A percentile compares a stretch with the other conserved stretches of the same genome.
These are phyloP conservation scores for Pseudozyma sp. DNA, from an alignment of 1,284 basidiomycete genomes.

Conservation along the genomic window DNA sequence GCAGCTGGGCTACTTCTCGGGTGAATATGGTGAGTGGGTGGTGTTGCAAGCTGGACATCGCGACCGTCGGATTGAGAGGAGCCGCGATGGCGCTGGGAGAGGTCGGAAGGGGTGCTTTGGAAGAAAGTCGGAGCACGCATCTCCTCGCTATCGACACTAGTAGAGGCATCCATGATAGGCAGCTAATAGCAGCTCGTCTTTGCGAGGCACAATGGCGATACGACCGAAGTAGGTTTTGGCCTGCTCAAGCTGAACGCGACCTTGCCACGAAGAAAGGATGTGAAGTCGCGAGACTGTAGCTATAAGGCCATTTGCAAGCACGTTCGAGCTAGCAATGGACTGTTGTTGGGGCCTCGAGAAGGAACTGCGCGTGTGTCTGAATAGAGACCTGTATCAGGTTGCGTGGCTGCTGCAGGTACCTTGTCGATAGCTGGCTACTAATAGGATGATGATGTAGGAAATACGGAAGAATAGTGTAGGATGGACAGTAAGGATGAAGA, in stretches of 20 bases:
- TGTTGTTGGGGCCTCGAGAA: no score
- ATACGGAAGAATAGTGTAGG: no score
- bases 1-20: slow-evolving; percentile 45
- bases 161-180: slow-evolving; percentile 19
- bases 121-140: slow-evolving; percentile 19
- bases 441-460: no score
- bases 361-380: no score
- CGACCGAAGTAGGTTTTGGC: not conserved
- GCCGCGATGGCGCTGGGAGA: slow-evolving; percentile 24
- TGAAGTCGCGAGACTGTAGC: no score
- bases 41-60: slow-evolving; percentile 17
- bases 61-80: slow-evolving; percentile 36
- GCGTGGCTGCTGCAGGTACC: no score
- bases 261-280: no score
- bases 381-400: no score
- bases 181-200: not conserved
- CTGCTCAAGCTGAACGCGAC: not conserved
- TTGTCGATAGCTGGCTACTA: no score
- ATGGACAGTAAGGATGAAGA: no score
- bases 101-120: slow-evolving; percentile 8
- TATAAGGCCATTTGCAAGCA: no score
- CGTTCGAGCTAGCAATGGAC: no score
- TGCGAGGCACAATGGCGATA: not conserved
- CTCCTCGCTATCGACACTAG: slow-evolving; percentile 13
- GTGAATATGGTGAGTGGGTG: slow-evolving; percentile 26